Base-by-base conservation (phyloP, 2,329 filamentous ascomycete species). In the Aspergillus pseudoglaucus region DNA sequence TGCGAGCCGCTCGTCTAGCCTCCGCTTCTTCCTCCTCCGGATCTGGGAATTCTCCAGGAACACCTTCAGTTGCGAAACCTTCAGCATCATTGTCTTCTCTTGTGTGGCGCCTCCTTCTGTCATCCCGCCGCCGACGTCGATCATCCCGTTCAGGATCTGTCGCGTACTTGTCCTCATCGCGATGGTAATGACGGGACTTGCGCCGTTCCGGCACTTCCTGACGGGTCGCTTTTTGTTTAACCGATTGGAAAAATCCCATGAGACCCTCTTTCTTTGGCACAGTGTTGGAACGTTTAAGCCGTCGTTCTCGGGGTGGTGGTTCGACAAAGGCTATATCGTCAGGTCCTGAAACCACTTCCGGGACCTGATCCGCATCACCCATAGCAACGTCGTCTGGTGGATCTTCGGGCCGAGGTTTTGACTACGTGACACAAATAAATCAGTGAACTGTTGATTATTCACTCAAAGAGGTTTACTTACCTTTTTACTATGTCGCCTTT, bases 1-100 rank as follows among this genome's bases (percentile, higher is more conserved):
- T 78, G n/a, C 84, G 80, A 48, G 82, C 81, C 25, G 80, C 81
- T 40, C 77, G 77, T 42, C 81, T 78, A 18, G 78, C 80, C 62
- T 87, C 84, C 14, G 83, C 80, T 3, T 77, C 71, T 46, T 73
- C 73, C 20, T 57, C 65, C 35, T 75, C 73, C 27, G 66, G 71
- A 48, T 73, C 61, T 6, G 53, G 54, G 32, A 53, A 56, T 5
- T 54, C 60, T 14, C 47, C 70, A 6, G 69, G 64, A 8, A 63
- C 68, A 23, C 76, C 77, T 12, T 72, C 69, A 2, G 68, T 69
- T 3, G 61, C 63, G 44, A 70, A 65, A 3, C 65, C 75, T 9
- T 81, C 79, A 37, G 65, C 70, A 48, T 75, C 76, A 25, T 10
- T 43, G 6, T 41, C 38, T 23, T 6, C 68, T 72, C 60, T 69